Evolutionary conservation across 208 protist genomes (phyloP).

Genomic region (Leishmania arabica): DNA sequence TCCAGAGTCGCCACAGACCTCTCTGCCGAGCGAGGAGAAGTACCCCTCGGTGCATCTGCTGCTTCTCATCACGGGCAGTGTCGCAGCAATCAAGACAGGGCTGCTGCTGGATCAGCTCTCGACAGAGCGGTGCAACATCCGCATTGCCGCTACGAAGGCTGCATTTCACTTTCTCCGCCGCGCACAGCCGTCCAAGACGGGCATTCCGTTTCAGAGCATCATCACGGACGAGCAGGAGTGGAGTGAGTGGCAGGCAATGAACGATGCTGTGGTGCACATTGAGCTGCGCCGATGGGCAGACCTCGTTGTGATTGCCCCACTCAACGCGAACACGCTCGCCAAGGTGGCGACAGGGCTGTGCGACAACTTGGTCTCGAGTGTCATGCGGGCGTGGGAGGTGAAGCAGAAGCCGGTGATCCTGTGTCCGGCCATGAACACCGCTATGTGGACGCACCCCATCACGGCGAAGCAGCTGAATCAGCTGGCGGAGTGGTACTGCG

Average conservation of each 20-base stretch:
- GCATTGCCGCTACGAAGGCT: slow-evolving; percentile 78
- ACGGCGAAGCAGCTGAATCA: slow-evolving; percentile 78
- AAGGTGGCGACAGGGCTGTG: slow-evolving; percentile 94
- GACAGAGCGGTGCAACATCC: slow-evolving; percentile 67
- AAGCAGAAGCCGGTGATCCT: slow-evolving; percentile 91
- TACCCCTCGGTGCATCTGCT: slow-evolving; percentile 74
- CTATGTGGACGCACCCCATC: slow-evolving; percentile 97
- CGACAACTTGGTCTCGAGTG: slow-evolving; percentile 96
- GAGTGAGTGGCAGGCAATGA: slow-evolving; percentile 80
- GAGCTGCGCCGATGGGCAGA: slow-evolving; percentile 95
- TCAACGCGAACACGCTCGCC: slow-evolving; percentile 97
- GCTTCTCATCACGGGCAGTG: slow-evolving; percentile 85
- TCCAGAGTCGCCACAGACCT: background rate
- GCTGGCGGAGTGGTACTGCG: slow-evolving; percentile 62
- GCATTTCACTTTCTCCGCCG: slow-evolving; percentile 82
- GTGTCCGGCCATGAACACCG: slow-evolving; percentile 99
- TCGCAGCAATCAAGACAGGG: slow-evolving; percentile 88
- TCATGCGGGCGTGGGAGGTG: slow-evolving; percentile 96
- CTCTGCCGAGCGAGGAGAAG: slow-evolving; percentile 25
- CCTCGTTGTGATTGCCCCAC: slow-evolving; percentile 95
- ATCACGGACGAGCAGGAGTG: slow-evolving; percentile 88
- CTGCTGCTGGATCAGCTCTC: slow-evolving; percentile 80
- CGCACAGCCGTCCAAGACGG: slow-evolving; percentile 56
- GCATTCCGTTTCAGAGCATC: slow-evolving; percentile 76
- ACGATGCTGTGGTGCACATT: slow-evolving; percentile 93